Base-by-base conservation (phyloP, 1,284 basidiomycete species). In the Calocybe gambosa region DNA sequence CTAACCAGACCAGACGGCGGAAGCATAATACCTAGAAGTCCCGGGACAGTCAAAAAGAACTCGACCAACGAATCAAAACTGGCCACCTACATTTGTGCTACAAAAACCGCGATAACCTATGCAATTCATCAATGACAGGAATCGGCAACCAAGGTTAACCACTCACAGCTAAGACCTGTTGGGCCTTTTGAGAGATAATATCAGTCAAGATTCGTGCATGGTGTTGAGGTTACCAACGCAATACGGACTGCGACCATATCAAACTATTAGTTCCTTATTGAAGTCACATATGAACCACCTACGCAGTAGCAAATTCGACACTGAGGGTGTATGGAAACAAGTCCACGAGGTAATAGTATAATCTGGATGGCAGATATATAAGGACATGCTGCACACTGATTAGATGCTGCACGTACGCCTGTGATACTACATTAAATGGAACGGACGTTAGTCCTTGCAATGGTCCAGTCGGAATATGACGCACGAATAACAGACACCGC, bases 281-380 rank as follows among this genome's bases (percentile, higher is more conserved):
- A 5, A 26, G 38, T 9, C 8, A 25, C 9, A 25, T 16, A 15
- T 12, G n/a, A 33, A 4, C 12, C 9, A 54, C 52, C 38, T 51
- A 36, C 52, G 42, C 19, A 8, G 52, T 51, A 9, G 52, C 52
- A 4, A 47, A 40, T 31, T 54, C 45, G 19, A 50, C 45, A 15
- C 41, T 49, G 21, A 36, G 10, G 3, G 52, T 54, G 40, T 40
- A 54, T n/a, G 50, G 52, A 21, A 54, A 54, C n/a, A 54, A 43
- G 15, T 50, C 33, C 34, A 54, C 52, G 38, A 54, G 19, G 23
- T 54, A 54, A 38, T 49, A 47, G 28, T 54, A 54, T 20, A 54
- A 46, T 9, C 52, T 53, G 13, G 13, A 1, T 3, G 31, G 31
- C 3, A 13, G 15, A 34, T 3, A 2, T 7, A 16, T 34, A 15